Conservation (phyloP, 129 eudicot species). For the Chrysanthemum lavandulifolium region DNA sequence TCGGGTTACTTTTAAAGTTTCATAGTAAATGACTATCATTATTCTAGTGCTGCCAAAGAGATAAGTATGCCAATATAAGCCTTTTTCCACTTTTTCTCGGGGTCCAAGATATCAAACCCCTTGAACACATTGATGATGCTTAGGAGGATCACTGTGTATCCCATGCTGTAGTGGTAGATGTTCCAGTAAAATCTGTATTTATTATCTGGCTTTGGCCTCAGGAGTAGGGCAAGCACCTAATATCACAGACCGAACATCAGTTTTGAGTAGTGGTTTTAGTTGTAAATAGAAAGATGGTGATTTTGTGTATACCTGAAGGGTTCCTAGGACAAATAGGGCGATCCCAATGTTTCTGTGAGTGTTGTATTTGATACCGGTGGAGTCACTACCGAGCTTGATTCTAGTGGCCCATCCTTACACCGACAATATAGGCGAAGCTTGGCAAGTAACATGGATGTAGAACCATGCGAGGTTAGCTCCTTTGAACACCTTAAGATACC, state of each 20-base stretch:
- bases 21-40: background rate
- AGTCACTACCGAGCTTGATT: constrained; percentile 73
- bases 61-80: constrained; percentile 65
- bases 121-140: constrained; percentile 70
- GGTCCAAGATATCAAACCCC: constrained; percentile 78
- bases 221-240: constrained; percentile 69
- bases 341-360: constrained; percentile 76
- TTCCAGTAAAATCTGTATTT: constrained; percentile 85
- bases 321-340: constrained; percentile 68
- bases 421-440: constrained; percentile 67
- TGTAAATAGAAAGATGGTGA: background rate
- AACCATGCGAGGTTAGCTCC: constrained; percentile 90
- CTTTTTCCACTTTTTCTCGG: constrained; percentile 69
- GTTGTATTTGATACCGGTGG: constrained; percentile 43
- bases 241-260: background rate
- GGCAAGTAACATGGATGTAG: constrained; percentile 78
- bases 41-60: constrained; percentile 32
- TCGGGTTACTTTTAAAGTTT: background rate
- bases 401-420: constrained; percentile 91
- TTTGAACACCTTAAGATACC: constrained; percentile 84
- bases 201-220: constrained; percentile 92
- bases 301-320: constrained; percentile 61
- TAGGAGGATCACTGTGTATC: constrained; percentile 57
- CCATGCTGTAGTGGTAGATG: constrained; percentile 66
- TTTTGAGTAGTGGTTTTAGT: background rate